A percentile compares a stretch with the other conserved stretches of the same genome.
phyloP scores from a whole-genome alignment of 2,329 filamentous ascomycete genomes.

The Dactylellina drechsleri region DNA sequence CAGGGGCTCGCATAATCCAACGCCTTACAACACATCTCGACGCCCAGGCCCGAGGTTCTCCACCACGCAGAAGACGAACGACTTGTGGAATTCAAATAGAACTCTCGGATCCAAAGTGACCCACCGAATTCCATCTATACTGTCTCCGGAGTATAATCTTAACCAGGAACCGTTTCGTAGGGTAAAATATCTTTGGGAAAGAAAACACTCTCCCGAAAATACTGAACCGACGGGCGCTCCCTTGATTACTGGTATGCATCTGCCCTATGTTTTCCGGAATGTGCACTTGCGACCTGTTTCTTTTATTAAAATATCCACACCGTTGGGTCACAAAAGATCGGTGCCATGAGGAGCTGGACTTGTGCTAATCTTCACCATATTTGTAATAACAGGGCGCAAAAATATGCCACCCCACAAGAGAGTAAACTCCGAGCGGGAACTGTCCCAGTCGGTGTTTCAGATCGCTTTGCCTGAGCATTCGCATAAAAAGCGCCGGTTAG shows the following conservation, averaged over 20 bases:
- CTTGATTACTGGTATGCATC: slow-evolving; percentile 45
- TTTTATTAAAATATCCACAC: slow-evolving; percentile 22
- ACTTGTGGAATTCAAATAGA: slow-evolving; percentile 32
- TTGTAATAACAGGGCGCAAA: slow-evolving; percentile 40
- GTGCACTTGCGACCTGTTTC: not conserved
- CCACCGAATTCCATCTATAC: no score
- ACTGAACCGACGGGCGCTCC: not conserved
- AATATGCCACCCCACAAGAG: slow-evolving; percentile 51
- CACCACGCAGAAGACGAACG: slow-evolving; percentile 36
- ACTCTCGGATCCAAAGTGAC: not conserved
- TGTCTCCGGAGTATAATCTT: slow-evolving; percentile 9
- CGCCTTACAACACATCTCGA: slow-evolving; percentile 42
- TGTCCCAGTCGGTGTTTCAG: slow-evolving; percentile 51
- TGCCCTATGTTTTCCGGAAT: slow-evolving; percentile 38
- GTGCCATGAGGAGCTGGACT: slow-evolving; percentile 34
- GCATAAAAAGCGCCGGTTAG: slow-evolving; percentile 51
- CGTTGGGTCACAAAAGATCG: not conserved
- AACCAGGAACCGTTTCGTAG: slow-evolving; percentile 29
- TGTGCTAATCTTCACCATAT: slow-evolving; percentile 49
- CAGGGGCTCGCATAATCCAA: slow-evolving; percentile 40
- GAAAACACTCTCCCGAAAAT: slow-evolving; percentile 6
- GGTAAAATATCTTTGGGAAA: slow-evolving; percentile 17
- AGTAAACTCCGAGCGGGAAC: slow-evolving; percentile 46
- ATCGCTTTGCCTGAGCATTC: slow-evolving; percentile 18
- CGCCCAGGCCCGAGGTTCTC: slow-evolving; percentile 12